Base-by-base conservation (phyloP, 495 filamentous ascomycete species). In the Penicillium taxi region DNA sequence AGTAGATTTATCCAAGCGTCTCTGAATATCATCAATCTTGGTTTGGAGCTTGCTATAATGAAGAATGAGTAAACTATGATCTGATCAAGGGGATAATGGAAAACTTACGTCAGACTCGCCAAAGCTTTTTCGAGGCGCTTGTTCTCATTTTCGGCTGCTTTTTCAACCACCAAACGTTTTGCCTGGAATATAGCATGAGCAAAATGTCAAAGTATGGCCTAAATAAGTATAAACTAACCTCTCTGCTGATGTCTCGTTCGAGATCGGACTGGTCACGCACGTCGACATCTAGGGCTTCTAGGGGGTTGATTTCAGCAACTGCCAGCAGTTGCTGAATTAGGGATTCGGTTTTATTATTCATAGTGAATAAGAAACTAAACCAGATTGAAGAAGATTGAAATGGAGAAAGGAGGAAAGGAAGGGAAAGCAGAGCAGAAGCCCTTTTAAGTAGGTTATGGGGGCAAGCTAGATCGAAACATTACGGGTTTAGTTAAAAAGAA, bases 211-310 rank as follows among this genome's bases (percentile, higher is more conserved):
- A 18, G n/a, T 32, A 32, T n/a, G 18, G 5, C 11, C 26, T 2
- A 32, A 32, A 32, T 16, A 18, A 13, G 9, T 15, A 5, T 7
- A 13, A 7, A n/a, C 6, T 19, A 51, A 70, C 69, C 59, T 75
- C 66, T 18, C 67, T 63, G 22, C 67, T 58, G 42, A 88, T 80
- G 32, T 88, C 84, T 39, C 81, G 70, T 49, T 90, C 83, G 2
- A 90, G 69, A 35, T 94, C 86, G 59, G 89, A 81, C 53, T 94
- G 88, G 52, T 91, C 73, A 18, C 85, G 79, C 20, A 91, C 75
- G 40, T 81, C 75, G 22, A 80, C 75, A 9, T 85, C 80, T 6
- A 94, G 70, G 29, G 71, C 70, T 42, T 71, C 64, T 4, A 91
- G 66, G n/a, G n/a, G n/a, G n/a, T n/a, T n/a, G n/a, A n/a, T n/a